Evolutionary conservation across 306 rosid genomes (phyloP).

Genomic region (Leucaena leucocephala): DNA sequence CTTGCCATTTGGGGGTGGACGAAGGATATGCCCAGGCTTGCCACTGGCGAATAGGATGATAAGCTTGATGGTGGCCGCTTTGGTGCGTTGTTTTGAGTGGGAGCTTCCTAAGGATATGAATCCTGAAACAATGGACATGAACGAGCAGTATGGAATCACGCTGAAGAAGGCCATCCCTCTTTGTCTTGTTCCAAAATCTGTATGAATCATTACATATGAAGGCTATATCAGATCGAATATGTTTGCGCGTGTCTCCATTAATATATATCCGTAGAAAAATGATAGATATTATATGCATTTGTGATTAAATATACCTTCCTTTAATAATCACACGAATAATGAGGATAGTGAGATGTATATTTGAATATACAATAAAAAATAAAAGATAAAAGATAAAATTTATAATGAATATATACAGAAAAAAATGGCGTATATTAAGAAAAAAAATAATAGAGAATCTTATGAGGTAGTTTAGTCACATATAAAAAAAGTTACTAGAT

Average conservation of each 20-base stretch:
- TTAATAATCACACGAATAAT: no score
- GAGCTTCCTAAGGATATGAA: slow-evolving; percentile 51
- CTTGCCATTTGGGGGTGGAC: slow-evolving; percentile 64
- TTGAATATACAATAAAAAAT: no score
- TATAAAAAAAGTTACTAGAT: no score
- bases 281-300: no score
- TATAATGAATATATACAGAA: no score
- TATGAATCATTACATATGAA: not conserved
- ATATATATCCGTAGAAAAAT: no score
- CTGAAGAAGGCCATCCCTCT: slow-evolving; percentile 62
- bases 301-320: no score
- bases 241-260: not conserved
- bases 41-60: slow-evolving; percentile 62
- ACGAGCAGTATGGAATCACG: slow-evolving; percentile 59
- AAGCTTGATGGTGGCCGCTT: slow-evolving; percentile 47
- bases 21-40: slow-evolving; percentile 71
- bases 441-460: no score
- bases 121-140: slow-evolving; percentile 51
- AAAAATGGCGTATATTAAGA: no score
- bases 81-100: slow-evolving; percentile 62
- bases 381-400: no score
- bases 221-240: not conserved
- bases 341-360: no score
- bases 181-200: slow-evolving; percentile 42
- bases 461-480: no score